Conservation (phyloP, 352 stramenopile species). For the Hyaloperonospora brassicae region DNA sequence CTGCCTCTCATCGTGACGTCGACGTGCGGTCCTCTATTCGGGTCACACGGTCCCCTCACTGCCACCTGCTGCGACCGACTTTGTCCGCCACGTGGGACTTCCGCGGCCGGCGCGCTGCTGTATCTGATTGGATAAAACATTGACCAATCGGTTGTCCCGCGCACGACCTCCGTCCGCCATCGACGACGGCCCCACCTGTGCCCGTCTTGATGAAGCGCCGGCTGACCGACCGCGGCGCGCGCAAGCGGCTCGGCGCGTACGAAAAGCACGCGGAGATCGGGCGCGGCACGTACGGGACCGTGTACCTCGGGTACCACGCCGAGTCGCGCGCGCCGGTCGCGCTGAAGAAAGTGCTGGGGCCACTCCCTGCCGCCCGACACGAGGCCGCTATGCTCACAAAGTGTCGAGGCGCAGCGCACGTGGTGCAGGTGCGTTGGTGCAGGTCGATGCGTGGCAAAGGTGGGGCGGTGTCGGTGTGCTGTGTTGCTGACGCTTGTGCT, state of each 20-base stretch:
- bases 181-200: too few species aligned
- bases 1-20: too few species aligned
- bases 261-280: constrained; percentile 71
- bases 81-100: too few species aligned
- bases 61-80: too few species aligned
- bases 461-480: too few species aligned
- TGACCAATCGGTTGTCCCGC: too few species aligned
- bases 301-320: constrained; percentile 54
- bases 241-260: constrained; percentile 58
- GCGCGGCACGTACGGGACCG: constrained; percentile 68
- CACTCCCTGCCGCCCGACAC: constrained; percentile 25
- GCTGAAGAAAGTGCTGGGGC: constrained; percentile 71
- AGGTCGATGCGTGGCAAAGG: background rate
- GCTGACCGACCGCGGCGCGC: constrained; percentile 16
- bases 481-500: too few species aligned
- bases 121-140: too few species aligned
- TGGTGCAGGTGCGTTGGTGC: constrained; percentile 49
- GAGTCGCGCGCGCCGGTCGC: constrained; percentile 36
- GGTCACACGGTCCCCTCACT: too few species aligned
- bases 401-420: constrained; percentile 38
- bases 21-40: too few species aligned
- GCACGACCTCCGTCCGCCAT: background rate
- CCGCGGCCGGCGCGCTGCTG: too few species aligned
- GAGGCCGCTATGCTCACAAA: constrained; percentile 45
- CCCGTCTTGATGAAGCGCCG: constrained; percentile 39